Evolutionary conservation across 2,329 filamentous ascomycete species (phyloP).

Genomic region (Chaetothyriales sp.): DNA sequence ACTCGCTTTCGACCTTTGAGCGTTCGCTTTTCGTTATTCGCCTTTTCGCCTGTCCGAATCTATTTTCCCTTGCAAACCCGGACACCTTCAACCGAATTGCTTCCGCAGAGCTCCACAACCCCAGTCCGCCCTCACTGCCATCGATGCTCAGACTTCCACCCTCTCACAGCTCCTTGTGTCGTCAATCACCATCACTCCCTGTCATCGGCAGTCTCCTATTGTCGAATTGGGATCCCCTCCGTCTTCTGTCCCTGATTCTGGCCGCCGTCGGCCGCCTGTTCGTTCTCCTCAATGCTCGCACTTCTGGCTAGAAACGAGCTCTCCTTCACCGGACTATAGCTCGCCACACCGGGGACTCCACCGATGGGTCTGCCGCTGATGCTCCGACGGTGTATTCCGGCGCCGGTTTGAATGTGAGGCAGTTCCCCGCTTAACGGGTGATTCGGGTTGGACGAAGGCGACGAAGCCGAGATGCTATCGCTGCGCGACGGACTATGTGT

Average conservation of each 20-base stretch:
- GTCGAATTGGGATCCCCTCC: slow-evolving; percentile 51
- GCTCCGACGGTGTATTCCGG: slow-evolving; percentile 30
- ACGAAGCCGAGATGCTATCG: slow-evolving; percentile 22
- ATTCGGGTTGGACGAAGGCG: slow-evolving; percentile 1
- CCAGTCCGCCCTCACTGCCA: too few relatives aligned
- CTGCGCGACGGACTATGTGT: slow-evolving; percentile 28
- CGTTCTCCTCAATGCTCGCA: slow-evolving; percentile 48
- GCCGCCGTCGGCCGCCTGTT: slow-evolving; percentile 15
- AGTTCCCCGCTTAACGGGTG: slow-evolving; percentile 18
- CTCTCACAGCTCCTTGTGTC: background rate
- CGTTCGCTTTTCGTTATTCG: background rate
- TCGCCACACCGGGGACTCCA: slow-evolving; percentile 30
- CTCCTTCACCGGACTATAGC: slow-evolving; percentile 79
- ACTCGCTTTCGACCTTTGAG: background rate
- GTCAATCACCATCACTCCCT: background rate
- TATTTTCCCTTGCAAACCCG: background rate
- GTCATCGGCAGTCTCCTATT: slow-evolving; percentile 27
- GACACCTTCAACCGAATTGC: background rate
- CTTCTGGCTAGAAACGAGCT: slow-evolving; percentile 73
- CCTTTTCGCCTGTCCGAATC: background rate
- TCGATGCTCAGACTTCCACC: background rate
- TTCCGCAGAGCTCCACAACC: background rate
- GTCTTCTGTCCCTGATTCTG: slow-evolving; percentile 14
- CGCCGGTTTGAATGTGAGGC: slow-evolving; percentile 4
- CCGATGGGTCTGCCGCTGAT: slow-evolving; percentile 30